Conservation (phyloP, 805 yeast genomes). For the Candida germanica region DNA sequence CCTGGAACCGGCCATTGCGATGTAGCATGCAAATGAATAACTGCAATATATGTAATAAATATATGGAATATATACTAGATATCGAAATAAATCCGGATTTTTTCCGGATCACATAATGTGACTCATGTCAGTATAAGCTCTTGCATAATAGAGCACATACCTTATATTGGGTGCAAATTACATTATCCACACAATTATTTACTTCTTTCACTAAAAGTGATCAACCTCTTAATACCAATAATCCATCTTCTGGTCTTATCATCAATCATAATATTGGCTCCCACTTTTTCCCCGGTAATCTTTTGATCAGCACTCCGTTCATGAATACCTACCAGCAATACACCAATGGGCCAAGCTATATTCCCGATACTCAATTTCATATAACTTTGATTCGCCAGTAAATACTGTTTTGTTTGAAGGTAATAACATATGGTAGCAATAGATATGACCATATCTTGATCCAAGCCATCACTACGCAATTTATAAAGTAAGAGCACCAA, state of each 20-base stretch:
- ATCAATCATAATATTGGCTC: slow-evolving; percentile 75
- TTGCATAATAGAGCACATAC: no score
- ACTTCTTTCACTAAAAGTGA: slow-evolving; percentile 51
- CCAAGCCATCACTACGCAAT: slow-evolving; percentile 35
- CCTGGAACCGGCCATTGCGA: no score
- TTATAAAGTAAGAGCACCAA: slow-evolving; percentile 50
- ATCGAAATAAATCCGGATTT: no score
- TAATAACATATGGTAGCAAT: slow-evolving; percentile 58
- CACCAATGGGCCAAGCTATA: slow-evolving; percentile 92
- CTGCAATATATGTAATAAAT: no score
- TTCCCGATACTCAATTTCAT: slow-evolving; percentile 79
- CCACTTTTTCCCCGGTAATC: slow-evolving; percentile 34
- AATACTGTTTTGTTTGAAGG: slow-evolving; percentile 52
- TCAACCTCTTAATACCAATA: slow-evolving; percentile 65
- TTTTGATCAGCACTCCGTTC: slow-evolving; percentile 62
- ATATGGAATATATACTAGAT: no score
- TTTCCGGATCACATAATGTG: no score
- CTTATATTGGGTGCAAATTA: not conserved
- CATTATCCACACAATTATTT: not conserved
- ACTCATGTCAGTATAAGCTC: no score
- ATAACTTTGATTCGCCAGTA: slow-evolving; percentile 63
- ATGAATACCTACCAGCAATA: slow-evolving; percentile 75
- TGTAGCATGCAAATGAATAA: no score
- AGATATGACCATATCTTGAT: slow-evolving; percentile 47
- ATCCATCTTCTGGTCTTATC: slow-evolving; percentile 77